Base-by-base conservation (phyloP, 2,329 filamentous ascomycete genomes). In the Fusarium circinatum region DNA sequence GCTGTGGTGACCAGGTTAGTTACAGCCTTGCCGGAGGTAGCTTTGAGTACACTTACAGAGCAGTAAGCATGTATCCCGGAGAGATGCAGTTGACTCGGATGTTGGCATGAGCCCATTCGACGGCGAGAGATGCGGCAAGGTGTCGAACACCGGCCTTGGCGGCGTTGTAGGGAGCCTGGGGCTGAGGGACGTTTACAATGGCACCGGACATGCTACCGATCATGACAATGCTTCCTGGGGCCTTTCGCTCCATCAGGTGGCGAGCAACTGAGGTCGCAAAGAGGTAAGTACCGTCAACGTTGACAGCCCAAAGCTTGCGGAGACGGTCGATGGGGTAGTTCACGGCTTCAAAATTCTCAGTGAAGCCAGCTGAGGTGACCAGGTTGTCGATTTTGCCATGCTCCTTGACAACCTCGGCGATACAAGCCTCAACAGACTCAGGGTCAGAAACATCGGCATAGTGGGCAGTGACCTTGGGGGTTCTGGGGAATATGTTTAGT, bases 61-160 rank as follows among this genome's bases (percentile, higher is more conserved):
- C 93, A 22, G 96, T 98, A 75, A 98, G 86, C 96, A 98, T 98
- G 84, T 98, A 98, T 49, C 96, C 96, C 0, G 96, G 96, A 36
- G 92, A 95, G 81, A 98, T 96, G 83, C 94, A 96, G 86, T 98
- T 98, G 76, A 98, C 96, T 41, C 96, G 90, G 80, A 98, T 98
- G 75, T 92, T 92, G 42, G 92, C 90, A 76, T 91, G 88, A 0
- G 96, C 95, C 96, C 96, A 98, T 83, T 98, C 96, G 57, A 98
- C 95, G 41, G 95, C 95, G 78, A 98, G 87, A 74, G 93, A 96
- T 42, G 93, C 89, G 18, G 94, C 95, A 69, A 98, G 84, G 83
- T 98, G 96, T 71, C 95, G 89, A 51, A 98, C 93, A 17, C 94
- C 96, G 41, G 96, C 96, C 85, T 98, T 98, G 71, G 95, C 91